A percentile compares a stretch with the other conserved stretches of the same genome.
Evolutionary conservation across 176 grass and related monocot species (phyloP).

Genomic region (Lolium rigidum): DNA sequence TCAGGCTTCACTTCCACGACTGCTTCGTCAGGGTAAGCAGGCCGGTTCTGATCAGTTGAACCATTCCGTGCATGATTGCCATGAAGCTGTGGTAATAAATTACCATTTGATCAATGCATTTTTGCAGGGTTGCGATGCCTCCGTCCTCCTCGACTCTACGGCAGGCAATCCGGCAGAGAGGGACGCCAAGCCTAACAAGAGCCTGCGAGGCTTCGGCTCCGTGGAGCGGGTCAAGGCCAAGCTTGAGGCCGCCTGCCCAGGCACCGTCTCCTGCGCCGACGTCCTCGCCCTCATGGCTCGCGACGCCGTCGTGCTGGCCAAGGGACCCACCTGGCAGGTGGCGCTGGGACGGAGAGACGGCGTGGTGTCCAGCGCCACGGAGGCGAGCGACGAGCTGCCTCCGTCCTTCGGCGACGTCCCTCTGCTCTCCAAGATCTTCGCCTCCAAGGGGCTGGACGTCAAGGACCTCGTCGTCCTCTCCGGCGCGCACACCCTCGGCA

Average conservation of each 20-base stretch:
- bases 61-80: not conserved
- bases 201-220: conserved; percentile 25
- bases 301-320: conserved; percentile 21
- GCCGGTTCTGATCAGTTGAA: no score
- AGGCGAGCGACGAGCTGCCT: conserved; percentile 16
- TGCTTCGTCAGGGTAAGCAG: conserved; percentile 87
- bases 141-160: conserved; percentile 3
- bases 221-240: conserved; percentile 11
- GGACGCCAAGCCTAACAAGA: conserved; percentile 18
- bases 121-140: conserved; percentile 4
- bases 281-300: conserved; percentile 15
- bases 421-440: conserved; percentile 1
- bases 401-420: conserved; percentile 16
- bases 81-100: not conserved
- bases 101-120: not conserved
- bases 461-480: conserved; percentile 12
- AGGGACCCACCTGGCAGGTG: conserved; percentile 18
- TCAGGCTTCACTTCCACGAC: conserved; percentile 94
- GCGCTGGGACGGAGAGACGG: not conserved
- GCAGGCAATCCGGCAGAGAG: not conserved
- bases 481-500: conserved; percentile 31
- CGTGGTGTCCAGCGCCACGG: not conserved
- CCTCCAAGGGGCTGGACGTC: conserved; percentile 13
- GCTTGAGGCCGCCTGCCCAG: conserved; percentile 17
- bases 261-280: conserved; percentile 28